phyloP scores from a whole-genome alignment of 2,329 filamentous ascomycete genomes.

The Aureobasidium mangrovei region DNA sequence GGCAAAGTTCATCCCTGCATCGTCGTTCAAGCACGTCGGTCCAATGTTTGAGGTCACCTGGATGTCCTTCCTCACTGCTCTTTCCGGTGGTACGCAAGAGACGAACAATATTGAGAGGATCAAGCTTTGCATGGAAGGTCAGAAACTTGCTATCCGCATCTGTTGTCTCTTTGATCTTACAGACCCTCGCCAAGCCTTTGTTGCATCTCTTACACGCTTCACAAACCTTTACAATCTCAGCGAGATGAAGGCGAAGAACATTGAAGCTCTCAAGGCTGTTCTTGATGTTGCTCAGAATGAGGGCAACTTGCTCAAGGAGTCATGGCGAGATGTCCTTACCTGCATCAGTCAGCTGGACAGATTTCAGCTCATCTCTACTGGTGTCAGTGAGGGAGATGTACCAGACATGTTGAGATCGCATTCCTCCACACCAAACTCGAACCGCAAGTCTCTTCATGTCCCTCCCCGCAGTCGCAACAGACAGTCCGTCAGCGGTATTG shows the following conservation, averaged over 20 bases:
- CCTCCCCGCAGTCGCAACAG: conserved; percentile 43
- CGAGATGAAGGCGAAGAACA: conserved; percentile 91
- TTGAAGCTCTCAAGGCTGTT: conserved; percentile 85
- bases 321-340: conserved; percentile 92
- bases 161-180: conserved; percentile 88
- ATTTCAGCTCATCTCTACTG: conserved; percentile 87
- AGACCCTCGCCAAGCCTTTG: conserved; percentile 90
- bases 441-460: conserved; percentile 57
- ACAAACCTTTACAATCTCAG: conserved; percentile 94
- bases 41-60: conserved; percentile 98
- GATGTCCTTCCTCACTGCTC: conserved; percentile 96
- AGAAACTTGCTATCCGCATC: conserved; percentile 88
- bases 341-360: conserved; percentile 94
- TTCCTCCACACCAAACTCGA: conserved; percentile 35
- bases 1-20: conserved; percentile 78
- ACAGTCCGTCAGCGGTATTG: conserved; percentile 29
- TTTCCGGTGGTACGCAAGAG: conserved; percentile 89
- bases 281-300: conserved; percentile 89
- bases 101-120: conserved; percentile 88
- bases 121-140: conserved; percentile 85
- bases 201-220: conserved; percentile 83
- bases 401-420: conserved; percentile 77
- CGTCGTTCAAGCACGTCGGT: conserved; percentile 87
- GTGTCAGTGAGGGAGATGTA: conserved; percentile 84
- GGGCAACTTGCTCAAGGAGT: conserved; percentile 78